phyloP scores from a whole-genome alignment of 2,329 filamentous ascomycete genomes.

The Monosporascus ibericus region DNA sequence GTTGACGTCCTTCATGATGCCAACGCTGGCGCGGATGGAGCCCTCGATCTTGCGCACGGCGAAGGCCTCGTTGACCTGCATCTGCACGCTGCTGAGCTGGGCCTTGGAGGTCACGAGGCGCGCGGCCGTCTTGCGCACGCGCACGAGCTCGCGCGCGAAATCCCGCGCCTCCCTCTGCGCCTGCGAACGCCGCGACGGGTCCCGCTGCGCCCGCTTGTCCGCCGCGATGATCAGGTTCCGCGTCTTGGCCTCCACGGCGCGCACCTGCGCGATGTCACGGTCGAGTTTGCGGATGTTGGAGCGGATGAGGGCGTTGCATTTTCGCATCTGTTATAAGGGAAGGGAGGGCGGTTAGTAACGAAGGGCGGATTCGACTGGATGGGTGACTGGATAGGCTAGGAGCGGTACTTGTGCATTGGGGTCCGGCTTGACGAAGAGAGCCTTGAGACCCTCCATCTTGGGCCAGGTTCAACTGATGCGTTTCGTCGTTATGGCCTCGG shows the following conservation, averaged over 20 bases:
- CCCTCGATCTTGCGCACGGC: slow-evolving; percentile 94
- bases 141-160: slow-evolving; percentile 83
- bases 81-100: slow-evolving; percentile 85
- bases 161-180: slow-evolving; percentile 77
- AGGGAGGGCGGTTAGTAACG: neutral
- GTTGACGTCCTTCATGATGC: slow-evolving; percentile 97
- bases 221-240: slow-evolving; percentile 79
- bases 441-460: slow-evolving; percentile 79
- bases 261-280: slow-evolving; percentile 78
- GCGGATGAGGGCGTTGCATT: slow-evolving; percentile 89
- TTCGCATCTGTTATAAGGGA: slow-evolving; percentile 62
- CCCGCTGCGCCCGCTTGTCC: slow-evolving; percentile 72
- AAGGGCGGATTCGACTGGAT: neutral
- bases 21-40: slow-evolving; percentile 76
- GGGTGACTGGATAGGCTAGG: neutral
- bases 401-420: slow-evolving; percentile 76
- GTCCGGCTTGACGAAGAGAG: slow-evolving; percentile 86
- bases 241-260: slow-evolving; percentile 75
- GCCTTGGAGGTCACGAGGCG: slow-evolving; percentile 83
- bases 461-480: neutral
- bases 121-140: slow-evolving; percentile 66
- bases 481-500: neutral
- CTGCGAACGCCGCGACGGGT: slow-evolving; percentile 72
- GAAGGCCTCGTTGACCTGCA: slow-evolving; percentile 97
- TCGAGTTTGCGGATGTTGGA: slow-evolving; percentile 90